phyloP scores from a whole-genome alignment of 345 rosid species.

The Salix purpurea region DNA sequence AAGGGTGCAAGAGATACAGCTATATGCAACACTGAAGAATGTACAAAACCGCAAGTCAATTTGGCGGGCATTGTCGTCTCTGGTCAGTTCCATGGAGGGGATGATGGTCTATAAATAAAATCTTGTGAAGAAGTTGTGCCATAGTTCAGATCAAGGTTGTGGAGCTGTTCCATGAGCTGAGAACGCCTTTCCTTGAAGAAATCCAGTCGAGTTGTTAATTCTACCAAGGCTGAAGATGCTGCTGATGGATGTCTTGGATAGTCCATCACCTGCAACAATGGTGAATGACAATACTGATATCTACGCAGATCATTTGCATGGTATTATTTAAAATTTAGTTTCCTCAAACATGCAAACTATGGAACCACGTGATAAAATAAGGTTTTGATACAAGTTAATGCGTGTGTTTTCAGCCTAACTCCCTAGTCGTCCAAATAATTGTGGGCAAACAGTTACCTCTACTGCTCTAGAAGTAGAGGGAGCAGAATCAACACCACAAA shows the following conservation, averaged over 20 bases:
- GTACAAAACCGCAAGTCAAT: constrained; percentile 34
- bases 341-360: neutral
- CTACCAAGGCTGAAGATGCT: constrained; percentile 84
- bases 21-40: constrained; percentile 51
- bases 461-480: constrained; percentile 76
- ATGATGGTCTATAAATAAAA: constrained; percentile 70
- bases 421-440: neutral
- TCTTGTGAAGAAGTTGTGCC: constrained; percentile 78
- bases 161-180: constrained; percentile 96
- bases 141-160: constrained; percentile 84
- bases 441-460: constrained; percentile 50
- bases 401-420: neutral
- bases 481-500: constrained; percentile 59
- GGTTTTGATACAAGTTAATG: neutral
- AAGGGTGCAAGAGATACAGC: constrained; percentile 12
- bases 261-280: constrained; percentile 54
- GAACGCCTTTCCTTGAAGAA: constrained; percentile 98
- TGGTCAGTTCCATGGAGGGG: constrained; percentile 88
- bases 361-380: neutral
- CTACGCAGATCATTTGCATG: neutral
- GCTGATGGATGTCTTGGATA: constrained; percentile 73
- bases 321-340: no score
- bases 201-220: constrained; percentile 92
- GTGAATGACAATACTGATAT: neutral
- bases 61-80: neutral